Evolutionary conservation across 2,329 filamentous ascomycete species (phyloP).

Genomic region (Colletotrichum brevisporum): DNA sequence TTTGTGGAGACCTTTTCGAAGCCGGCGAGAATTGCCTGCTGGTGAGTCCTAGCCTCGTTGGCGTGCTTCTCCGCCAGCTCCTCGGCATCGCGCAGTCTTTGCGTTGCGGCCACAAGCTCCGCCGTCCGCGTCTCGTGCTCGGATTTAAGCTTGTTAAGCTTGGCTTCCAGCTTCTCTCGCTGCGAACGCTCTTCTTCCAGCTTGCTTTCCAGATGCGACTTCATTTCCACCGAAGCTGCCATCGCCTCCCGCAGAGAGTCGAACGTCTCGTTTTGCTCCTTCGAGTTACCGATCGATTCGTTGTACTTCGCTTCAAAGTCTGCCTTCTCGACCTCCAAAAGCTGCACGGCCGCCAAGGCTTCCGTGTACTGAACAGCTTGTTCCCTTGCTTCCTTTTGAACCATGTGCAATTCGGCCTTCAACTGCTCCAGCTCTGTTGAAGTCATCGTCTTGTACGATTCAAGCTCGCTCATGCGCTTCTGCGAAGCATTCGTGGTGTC

Average conservation of each 20-base stretch:
- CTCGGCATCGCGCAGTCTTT: conserved; percentile 86
- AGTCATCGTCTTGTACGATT: conserved; percentile 85
- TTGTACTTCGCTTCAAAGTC: conserved; percentile 80
- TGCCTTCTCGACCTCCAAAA: conserved; percentile 89
- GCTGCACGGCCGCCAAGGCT: conserved; percentile 78
- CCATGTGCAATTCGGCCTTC: conserved; percentile 86
- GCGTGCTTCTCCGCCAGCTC: conserved; percentile 90
- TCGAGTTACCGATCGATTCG: conserved; percentile 75
- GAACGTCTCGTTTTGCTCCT: conserved; percentile 80
- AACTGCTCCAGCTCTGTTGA: conserved; percentile 88
- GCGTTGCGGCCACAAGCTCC: conserved; percentile 81
- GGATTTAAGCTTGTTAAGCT: conserved; percentile 80
- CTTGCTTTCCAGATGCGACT: conserved; percentile 81
- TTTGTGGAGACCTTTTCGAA: conserved; percentile 79
- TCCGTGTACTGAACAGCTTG: conserved; percentile 84
- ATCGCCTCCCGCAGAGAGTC: conserved; percentile 84
- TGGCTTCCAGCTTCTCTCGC: conserved; percentile 81
- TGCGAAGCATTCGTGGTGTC: conserved; percentile 88
- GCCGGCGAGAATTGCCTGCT: conserved; percentile 84
- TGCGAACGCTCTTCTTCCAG: conserved; percentile 86
- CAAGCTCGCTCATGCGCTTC: conserved; percentile 85
- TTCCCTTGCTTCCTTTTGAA: conserved; percentile 83
- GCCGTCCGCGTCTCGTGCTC: conserved; percentile 86
- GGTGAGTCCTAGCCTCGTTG: conserved; percentile 88
- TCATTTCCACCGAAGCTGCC: conserved; percentile 82